These are phyloP conservation scores for Sporothrix luriei DNA, from an alignment of 2,329 filamentous ascomycete genomes.

Conservation along the genomic window DNA sequence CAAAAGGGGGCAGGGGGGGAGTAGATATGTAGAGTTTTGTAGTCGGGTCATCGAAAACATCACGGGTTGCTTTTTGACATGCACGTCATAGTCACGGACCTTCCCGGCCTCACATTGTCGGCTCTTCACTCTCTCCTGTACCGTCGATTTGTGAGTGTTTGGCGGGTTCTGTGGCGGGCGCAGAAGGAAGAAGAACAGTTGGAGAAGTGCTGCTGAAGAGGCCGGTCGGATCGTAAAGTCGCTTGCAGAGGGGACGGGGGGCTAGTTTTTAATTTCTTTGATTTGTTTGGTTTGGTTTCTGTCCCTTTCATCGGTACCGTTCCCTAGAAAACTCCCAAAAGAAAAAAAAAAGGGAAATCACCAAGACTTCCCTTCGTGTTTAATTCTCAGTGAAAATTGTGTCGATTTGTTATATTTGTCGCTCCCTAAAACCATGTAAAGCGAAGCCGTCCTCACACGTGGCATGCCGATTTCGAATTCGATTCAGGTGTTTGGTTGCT, in stretches of 20 bases:
- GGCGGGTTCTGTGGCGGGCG: too few species aligned
- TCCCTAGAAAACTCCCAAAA: conserved; percentile 33
- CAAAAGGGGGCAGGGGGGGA: too few species aligned
- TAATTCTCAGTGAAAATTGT: conserved; percentile 11
- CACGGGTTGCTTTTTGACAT: not conserved
- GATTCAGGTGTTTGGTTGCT: conserved; percentile 28
- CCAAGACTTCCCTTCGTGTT: conserved; percentile 26
- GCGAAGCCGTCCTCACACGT: conserved; percentile 16
- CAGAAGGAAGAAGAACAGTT: not conserved
- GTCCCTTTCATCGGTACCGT: conserved; percentile 31
- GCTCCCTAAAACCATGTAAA: conserved; percentile 7
- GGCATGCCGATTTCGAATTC: conserved; percentile 3
- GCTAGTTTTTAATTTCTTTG: conserved; percentile 23
- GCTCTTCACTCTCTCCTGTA: conserved; percentile 1
- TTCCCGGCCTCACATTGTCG: conserved; percentile 24
- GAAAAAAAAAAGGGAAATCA: conserved; percentile 25
- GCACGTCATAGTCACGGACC: conserved; percentile 23
- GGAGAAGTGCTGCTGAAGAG: not conserved
- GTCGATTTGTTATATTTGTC: conserved; percentile 27
- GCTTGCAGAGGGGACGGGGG: not conserved
- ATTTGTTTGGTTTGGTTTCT: conserved; percentile 24
- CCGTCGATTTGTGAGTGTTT: too few species aligned
- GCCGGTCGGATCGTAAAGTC: not conserved
- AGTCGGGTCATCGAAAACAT: conserved; percentile 2
- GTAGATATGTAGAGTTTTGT: not conserved